These are phyloP conservation scores for Clavulina sp. DNA, from an alignment of 768 basidiomycete species.

Conservation along the genomic window DNA sequence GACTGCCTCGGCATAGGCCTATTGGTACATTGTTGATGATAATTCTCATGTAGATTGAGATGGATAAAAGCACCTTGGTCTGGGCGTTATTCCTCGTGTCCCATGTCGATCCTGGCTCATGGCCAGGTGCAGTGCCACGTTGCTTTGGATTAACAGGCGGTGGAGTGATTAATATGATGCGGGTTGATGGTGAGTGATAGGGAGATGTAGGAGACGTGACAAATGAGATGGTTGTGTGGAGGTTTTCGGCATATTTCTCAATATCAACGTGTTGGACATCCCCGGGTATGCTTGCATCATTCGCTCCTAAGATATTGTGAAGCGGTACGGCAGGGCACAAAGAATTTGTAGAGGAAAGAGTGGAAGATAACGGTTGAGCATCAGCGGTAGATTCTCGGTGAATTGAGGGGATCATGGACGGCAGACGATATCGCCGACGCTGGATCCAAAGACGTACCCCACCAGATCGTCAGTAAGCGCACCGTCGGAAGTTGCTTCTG, in stretches of 20 bases:
- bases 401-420: not conserved
- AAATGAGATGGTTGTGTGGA: constrained; percentile 42
- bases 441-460: constrained; percentile 38
- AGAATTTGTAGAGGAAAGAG: too few relatives aligned
- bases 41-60: constrained; percentile 31
- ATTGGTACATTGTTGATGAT: constrained; percentile 44
- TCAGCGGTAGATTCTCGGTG: not conserved
- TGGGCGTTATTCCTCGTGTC: too few relatives aligned
- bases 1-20: constrained; percentile 54
- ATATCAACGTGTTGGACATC: constrained; percentile 58
- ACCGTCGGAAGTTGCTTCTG: constrained; percentile 37
- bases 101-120: too few relatives aligned
- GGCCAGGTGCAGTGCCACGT: too few relatives aligned
- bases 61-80: too few relatives aligned
- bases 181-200: constrained; percentile 52
- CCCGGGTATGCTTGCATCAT: constrained; percentile 56
- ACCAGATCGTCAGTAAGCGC: constrained; percentile 71
- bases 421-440: too few relatives aligned
- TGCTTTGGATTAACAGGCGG: constrained; percentile 61
- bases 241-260: constrained; percentile 41
- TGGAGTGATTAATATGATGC: constrained; percentile 66
- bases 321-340: too few relatives aligned
- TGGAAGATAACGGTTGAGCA: not conserved
- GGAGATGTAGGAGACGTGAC: constrained; percentile 43
- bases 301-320: constrained; percentile 30